Evolutionary conservation across 2,329 filamentous ascomycete genomes (phyloP).

Genomic region (Zasmidium citrigriseum): DNA sequence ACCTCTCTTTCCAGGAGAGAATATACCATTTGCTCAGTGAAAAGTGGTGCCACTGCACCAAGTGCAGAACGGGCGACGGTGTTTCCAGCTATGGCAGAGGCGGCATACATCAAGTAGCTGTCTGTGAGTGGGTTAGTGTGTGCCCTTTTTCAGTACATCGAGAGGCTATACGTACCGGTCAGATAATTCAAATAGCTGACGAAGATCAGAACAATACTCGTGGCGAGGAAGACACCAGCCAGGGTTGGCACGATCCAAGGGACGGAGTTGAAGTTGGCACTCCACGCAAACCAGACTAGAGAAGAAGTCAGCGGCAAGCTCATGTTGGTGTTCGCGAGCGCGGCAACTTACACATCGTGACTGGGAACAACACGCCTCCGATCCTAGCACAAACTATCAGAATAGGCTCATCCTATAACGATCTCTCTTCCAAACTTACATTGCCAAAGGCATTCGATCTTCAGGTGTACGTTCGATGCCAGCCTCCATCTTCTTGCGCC

Average conservation of each 20-base stretch:
- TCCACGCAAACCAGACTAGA: conserved; percentile 34
- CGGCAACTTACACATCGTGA: conserved; percentile 27
- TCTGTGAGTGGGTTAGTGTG: conserved; percentile 26
- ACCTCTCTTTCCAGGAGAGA: no score
- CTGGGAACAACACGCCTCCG: conserved; percentile 33
- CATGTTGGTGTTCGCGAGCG: neutral
- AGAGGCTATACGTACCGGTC: conserved; percentile 34
- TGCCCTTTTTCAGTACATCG: neutral
- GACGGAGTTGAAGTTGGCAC: conserved; percentile 40
- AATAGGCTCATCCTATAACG: no score
- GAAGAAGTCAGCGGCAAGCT: neutral
- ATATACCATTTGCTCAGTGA: conserved; percentile 32
- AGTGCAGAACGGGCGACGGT: conserved; percentile 30
- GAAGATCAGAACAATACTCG: conserved; percentile 49
- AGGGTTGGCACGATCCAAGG: conserved; percentile 50
- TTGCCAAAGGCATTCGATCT: conserved; percentile 37
- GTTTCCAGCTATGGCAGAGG: conserved; percentile 32
- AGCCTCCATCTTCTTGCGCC: conserved; percentile 39
- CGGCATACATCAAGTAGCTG: conserved; percentile 45
- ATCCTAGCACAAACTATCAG: no score
- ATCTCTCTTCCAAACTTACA: no score
- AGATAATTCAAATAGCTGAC: conserved; percentile 57
- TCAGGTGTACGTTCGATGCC: conserved; percentile 44
- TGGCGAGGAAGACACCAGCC: conserved; percentile 45
- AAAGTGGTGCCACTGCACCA: conserved; percentile 33